Conservation (phyloP, 176 grass and related monocot species). For the Neostapfia colusana region DNA sequence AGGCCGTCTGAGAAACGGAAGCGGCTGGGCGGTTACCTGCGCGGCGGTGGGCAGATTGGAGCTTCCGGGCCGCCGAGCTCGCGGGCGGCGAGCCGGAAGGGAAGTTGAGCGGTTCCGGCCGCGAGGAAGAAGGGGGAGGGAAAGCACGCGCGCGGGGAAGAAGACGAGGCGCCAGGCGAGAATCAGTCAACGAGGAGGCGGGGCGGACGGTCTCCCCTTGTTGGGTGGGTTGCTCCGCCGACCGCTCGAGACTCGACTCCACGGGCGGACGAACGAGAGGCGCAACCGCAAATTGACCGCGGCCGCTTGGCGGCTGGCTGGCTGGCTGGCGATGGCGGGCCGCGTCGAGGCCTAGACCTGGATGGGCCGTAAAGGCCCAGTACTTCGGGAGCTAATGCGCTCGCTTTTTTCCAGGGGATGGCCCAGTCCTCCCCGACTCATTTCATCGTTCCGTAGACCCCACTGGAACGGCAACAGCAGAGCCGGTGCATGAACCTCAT, state of each 20-base stretch:
- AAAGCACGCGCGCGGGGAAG: constrained; percentile 18
- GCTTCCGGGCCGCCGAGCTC: constrained; percentile 3
- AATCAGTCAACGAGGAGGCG: constrained; percentile 37
- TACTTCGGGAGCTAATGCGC: background rate
- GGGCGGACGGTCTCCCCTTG: background rate
- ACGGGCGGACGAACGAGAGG: background rate
- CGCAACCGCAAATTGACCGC: background rate
- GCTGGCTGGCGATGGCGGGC: too few species aligned
- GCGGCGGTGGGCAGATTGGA: background rate
- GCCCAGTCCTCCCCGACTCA: too few species aligned
- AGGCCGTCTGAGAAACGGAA: background rate
- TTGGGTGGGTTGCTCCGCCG: constrained; percentile 6
- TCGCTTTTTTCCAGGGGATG: too few species aligned
- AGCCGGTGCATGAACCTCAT: too few species aligned
- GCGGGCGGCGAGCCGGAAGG: background rate
- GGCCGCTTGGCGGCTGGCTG: background rate
- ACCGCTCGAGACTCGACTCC: background rate
- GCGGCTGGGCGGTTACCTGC: constrained; percentile 19
- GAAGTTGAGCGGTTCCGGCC: background rate
- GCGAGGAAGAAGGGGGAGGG: background rate
- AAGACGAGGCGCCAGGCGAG: background rate
- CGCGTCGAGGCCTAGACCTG: background rate
- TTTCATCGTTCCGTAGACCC: too few species aligned
- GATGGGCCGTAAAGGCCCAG: background rate
- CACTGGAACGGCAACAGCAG: too few species aligned